A percentile compares a stretch with the other conserved stretches of the same genome.
phyloP scores from a whole-genome alignment of 202 grass and related monocot genomes.

The Miscanthus sacchariflorus region DNA sequence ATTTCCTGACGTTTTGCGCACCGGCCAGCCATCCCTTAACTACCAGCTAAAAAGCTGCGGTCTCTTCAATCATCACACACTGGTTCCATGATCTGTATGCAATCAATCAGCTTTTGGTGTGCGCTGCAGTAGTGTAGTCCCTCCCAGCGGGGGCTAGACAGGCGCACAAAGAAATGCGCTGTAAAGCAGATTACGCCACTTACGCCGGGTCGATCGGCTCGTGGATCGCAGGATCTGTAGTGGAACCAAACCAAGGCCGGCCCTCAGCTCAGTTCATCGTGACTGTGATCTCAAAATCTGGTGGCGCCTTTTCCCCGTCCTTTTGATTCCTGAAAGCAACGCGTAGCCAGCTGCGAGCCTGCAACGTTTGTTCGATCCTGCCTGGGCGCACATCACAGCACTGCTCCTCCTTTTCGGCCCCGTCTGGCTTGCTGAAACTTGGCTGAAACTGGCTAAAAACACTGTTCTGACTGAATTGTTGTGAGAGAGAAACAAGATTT shows the following conservation, averaged over 20 bases:
- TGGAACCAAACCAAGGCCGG: background rate
- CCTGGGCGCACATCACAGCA: background rate
- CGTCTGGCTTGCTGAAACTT: no score
- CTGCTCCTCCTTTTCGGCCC: background rate
- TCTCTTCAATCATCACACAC: background rate
- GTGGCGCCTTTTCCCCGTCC: background rate
- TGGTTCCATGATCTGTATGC: constrained; percentile 30
- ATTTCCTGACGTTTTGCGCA: constrained; percentile 31
- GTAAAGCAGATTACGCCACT: constrained; percentile 51
- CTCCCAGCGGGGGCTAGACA: background rate
- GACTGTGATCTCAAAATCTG: constrained; percentile 49
- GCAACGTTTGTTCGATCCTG: constrained; percentile 27
- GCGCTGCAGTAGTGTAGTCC: background rate
- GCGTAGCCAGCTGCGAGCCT: constrained; percentile 43
- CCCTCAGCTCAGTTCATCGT: constrained; percentile 14
- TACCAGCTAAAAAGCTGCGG: constrained; percentile 28
- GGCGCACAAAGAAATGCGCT: constrained; percentile 29
- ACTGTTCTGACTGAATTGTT: no score
- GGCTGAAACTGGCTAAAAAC: no score
- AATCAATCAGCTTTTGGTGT: background rate
- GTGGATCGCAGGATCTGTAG: background rate
- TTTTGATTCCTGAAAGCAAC: constrained; percentile 26
- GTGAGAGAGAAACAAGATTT: no score
- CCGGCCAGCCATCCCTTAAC: constrained; percentile 19
- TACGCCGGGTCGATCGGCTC: background rate